Conservation (phyloP, 192 early-diverging fungal genomes). For the Rhizophagus clarus region DNA sequence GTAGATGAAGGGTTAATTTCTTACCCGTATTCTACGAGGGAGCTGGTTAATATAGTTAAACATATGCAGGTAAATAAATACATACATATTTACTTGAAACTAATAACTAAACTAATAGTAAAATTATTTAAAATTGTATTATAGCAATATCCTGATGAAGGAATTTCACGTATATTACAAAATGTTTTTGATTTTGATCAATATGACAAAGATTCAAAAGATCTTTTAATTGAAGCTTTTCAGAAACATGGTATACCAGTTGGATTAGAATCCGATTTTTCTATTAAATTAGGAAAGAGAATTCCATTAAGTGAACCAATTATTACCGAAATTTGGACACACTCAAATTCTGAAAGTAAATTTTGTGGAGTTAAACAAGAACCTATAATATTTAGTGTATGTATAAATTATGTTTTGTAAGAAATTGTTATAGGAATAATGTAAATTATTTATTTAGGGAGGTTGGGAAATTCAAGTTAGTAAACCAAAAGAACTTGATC, state of each 20-base stretch:
- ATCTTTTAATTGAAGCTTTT: slow-evolving; percentile 70
- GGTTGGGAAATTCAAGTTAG: slow-evolving; percentile 57
- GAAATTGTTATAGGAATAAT: slow-evolving; percentile 30
- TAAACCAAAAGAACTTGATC: slow-evolving; percentile 53
- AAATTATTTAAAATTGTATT: neutral
- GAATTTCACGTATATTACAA: slow-evolving; percentile 65
- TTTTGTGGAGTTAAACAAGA: slow-evolving; percentile 26
- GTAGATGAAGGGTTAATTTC: slow-evolving; percentile 76
- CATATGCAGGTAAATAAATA: slow-evolving; percentile 71
- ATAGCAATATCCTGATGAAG: slow-evolving; percentile 65
- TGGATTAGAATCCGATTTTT: slow-evolving; percentile 69
- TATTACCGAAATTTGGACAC: slow-evolving; percentile 60
- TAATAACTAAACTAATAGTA: neutral
- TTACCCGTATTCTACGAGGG: slow-evolving; percentile 83
- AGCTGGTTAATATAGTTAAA: slow-evolving; percentile 75
- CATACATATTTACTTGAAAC: neutral
- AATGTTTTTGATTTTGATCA: slow-evolving; percentile 89
- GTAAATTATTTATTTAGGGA: slow-evolving; percentile 40
- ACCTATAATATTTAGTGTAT: slow-evolving; percentile 37
- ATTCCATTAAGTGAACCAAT: slow-evolving; percentile 52
- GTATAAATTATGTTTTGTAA: neutral
- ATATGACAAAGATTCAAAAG: slow-evolving; percentile 66
- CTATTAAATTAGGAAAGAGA: slow-evolving; percentile 57
- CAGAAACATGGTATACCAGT: slow-evolving; percentile 74
- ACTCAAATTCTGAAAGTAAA: slow-evolving; percentile 22